Percentiles rank a stretch among this genome's conserved stretches.
Conservation (phyloP, 805 yeast species). For the Metschnikowia sp. region DNA sequence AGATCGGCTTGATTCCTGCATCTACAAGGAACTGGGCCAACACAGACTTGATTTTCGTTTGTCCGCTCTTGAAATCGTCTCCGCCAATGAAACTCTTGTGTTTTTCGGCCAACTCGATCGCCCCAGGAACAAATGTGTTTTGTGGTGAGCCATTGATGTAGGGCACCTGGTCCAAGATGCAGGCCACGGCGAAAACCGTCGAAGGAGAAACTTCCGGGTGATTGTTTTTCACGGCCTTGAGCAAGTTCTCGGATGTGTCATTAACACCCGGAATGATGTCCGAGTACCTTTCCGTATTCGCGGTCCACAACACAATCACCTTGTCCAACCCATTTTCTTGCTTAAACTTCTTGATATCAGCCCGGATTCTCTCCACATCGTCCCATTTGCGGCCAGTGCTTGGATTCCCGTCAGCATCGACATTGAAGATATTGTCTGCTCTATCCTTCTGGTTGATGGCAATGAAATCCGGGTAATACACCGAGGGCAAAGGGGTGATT, state of each 20-base stretch:
- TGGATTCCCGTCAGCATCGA: slow-evolving; percentile 47
- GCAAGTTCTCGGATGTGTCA: slow-evolving; percentile 79
- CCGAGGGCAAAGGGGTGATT: slow-evolving; percentile 71
- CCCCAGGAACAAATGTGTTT: slow-evolving; percentile 96
- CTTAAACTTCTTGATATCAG: slow-evolving; percentile 80
- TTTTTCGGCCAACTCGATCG: slow-evolving; percentile 81
- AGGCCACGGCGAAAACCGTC: slow-evolving; percentile 91
- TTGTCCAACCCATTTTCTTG: slow-evolving; percentile 68
- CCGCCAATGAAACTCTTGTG: slow-evolving; percentile 83
- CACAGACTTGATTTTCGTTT: slow-evolving; percentile 93
- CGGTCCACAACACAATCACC: slow-evolving; percentile 93
- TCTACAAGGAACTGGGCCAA: slow-evolving; percentile 93
- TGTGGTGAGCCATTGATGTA: slow-evolving; percentile 97
- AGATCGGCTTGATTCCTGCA: slow-evolving; percentile 93
- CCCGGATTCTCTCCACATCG: slow-evolving; percentile 83
- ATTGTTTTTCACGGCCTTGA: slow-evolving; percentile 68
- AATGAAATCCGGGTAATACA: slow-evolving; percentile 94
- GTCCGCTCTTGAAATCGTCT: slow-evolving; percentile 96
- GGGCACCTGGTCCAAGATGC: slow-evolving; percentile 82
- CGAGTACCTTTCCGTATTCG: slow-evolving; percentile 92
- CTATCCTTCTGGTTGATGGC: slow-evolving; percentile 92
- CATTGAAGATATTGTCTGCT: slow-evolving; percentile 81
- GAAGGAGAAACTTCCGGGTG: slow-evolving; percentile 89
- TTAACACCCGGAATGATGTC: slow-evolving; percentile 76
- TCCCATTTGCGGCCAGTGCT: slow-evolving; percentile 71